Percentiles rank a stretch among this genome's conserved stretches.
Evolutionary conservation across 495 filamentous ascomycete genomes (phyloP).

Genomic region (Diplogelasinospora grovesii): DNA sequence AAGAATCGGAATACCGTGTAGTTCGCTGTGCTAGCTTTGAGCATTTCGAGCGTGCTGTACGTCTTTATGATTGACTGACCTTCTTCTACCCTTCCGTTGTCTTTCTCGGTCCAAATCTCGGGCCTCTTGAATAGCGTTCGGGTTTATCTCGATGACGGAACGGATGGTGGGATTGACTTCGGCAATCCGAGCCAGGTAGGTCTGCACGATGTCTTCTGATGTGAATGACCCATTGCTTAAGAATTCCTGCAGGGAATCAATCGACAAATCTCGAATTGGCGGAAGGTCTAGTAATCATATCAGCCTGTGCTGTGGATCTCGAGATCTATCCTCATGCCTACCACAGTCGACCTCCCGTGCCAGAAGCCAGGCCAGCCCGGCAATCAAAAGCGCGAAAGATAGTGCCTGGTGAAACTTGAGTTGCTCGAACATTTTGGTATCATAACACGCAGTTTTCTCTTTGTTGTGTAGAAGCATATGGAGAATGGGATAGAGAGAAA

Average conservation of each 20-base stretch:
- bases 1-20: background rate
- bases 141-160: background rate
- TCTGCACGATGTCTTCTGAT: background rate
- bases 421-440: no score
- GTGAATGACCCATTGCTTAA: background rate
- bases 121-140: background rate
- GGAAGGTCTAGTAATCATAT: no score
- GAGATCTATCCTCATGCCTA: no score
- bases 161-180: slow-evolving; percentile 1
- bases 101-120: background rate
- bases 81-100: background rate
- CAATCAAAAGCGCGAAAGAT: no score
- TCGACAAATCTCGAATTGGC: background rate
- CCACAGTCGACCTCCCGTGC: no score
- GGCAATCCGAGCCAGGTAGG: background rate
- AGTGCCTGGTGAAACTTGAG: no score
- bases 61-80: background rate
- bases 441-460: no score
- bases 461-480: no score
- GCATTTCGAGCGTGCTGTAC: background rate
- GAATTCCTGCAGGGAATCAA: background rate
- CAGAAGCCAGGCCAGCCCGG: no score
- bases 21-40: background rate
- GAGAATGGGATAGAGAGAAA: no score
- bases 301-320: no score